Base-by-base conservation (phyloP, 306 rosid genomes). In the Vigna radiata region DNA sequence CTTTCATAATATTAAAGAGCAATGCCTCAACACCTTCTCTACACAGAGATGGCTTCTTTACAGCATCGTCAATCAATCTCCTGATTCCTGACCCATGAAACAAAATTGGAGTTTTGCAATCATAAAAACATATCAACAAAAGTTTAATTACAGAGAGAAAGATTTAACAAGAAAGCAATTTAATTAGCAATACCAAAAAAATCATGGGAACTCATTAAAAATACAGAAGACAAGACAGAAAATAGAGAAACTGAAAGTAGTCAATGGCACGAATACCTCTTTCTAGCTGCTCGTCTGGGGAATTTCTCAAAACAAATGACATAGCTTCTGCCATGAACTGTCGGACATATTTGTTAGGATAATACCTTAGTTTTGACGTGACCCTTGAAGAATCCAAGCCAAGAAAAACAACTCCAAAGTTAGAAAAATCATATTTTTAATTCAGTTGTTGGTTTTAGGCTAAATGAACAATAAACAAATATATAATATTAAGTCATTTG, bases 251-350 rank as follows among this genome's bases (percentile, higher is more conserved):
- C 23, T 17, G 41, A 52, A 65, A 61, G 14, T 5, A 75, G 79
- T 9, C 72, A 55, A 47, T 25, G 17, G 70, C 79, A 55, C 46
- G 59, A 75, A 41, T 89, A 94, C 98, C 98, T 88, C 83, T 81
- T 82, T 83, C 76, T 15, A 94, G 90, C 72, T 94, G 96, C 82
- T 80, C 93, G 43, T 82, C 81, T 10, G 92, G 87, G 82, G 96
- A 91, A 80, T 88, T 92, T 81, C 98, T 83, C 76, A 94, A 79
- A 85, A 94, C 75, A 80, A 89, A 91, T 17, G 97, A 92, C 76
- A 88, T 80, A 29, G 89, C 88, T 85, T 94, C 95, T 17, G 95
- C 97, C 96, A 89, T 94, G 72, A 88, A 90, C 54, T 89, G 88
- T 79, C 86, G 96, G 86, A 92, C 81, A 63, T 92, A 89, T 43